A percentile compares a stretch with the other conserved stretches of the same genome.
phyloP scores from a whole-genome alignment of 495 filamentous ascomycete genomes.

The Xylaria bambusicola region DNA sequence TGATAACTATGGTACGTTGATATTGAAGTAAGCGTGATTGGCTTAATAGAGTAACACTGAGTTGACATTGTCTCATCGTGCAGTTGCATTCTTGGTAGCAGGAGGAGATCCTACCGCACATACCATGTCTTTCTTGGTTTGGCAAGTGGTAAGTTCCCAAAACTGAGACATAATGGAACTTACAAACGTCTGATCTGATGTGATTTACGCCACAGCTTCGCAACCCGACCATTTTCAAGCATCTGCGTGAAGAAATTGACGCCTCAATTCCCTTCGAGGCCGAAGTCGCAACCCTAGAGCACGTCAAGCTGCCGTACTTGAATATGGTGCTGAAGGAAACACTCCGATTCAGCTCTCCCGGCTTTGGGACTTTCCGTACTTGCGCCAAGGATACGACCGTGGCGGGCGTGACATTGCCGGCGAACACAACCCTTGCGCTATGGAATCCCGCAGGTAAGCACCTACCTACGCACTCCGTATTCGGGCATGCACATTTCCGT shows the following conservation, averaged over 20 bases:
- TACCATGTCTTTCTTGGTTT: slow-evolving; percentile 16
- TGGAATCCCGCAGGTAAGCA: slow-evolving; percentile 17
- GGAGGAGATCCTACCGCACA: slow-evolving; percentile 19
- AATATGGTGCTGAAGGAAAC: slow-evolving; percentile 18
- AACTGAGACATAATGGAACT: not conserved
- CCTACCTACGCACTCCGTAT: too few species aligned
- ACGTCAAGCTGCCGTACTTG: slow-evolving; percentile 12
- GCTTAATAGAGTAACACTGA: not conserved
- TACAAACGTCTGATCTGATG: not conserved
- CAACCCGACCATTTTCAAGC: slow-evolving; percentile 4
- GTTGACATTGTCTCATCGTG: not conserved
- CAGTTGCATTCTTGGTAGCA: slow-evolving; percentile 16
- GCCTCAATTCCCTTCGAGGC: slow-evolving; percentile 11
- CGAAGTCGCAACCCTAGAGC: slow-evolving; percentile 13
- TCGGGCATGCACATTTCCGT: not conserved
- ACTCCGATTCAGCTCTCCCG: slow-evolving; percentile 10
- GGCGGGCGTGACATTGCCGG: slow-evolving; percentile 13
- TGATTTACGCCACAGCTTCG: not conserved
- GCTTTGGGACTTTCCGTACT: slow-evolving; percentile 14
- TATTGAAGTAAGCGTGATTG: not conserved
- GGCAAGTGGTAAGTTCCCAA: slow-evolving; percentile 7
- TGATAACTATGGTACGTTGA: slow-evolving; percentile 15
- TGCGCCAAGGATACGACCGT: slow-evolving; percentile 15
- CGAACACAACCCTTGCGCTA: slow-evolving; percentile 14
- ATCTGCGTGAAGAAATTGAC: slow-evolving; percentile 12